Evolutionary conservation across 176 grass and related monocot genomes (phyloP).

Genomic region (Zea mays): DNA sequence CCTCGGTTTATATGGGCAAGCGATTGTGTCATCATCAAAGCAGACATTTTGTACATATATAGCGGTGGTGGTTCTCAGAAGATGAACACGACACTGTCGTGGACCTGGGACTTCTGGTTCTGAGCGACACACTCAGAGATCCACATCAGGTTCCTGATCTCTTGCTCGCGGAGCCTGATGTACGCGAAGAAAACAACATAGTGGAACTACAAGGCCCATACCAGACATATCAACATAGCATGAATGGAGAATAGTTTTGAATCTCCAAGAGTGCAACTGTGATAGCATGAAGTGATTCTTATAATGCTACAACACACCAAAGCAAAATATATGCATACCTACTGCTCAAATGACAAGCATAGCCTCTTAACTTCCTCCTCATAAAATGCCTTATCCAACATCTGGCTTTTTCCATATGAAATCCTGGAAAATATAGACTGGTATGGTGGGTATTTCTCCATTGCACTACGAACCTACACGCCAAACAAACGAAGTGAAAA

Average conservation of each 20-base stretch:
- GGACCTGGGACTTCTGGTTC: conserved; percentile 89
- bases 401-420: conserved; percentile 93
- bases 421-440: conserved; percentile 86
- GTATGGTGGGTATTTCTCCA: conserved; percentile 98
- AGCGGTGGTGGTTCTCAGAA: conserved; percentile 50
- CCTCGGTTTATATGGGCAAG: conserved; percentile 29
- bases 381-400: conserved; percentile 97
- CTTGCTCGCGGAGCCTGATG: conserved; percentile 87
- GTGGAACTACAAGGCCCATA: conserved; percentile 75
- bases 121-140: conserved; percentile 94
- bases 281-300: conserved; percentile 2
- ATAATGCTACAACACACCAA: neutral
- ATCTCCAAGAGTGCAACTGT: neutral
- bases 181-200: conserved; percentile 94
- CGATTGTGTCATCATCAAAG: conserved; percentile 37
- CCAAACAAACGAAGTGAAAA: conserved; percentile 15
- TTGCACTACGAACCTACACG: conserved; percentile 71
- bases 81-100: conserved; percentile 91
- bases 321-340: conserved; percentile 48
- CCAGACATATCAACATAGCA: conserved; percentile 30
- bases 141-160: conserved; percentile 99
- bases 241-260: neutral
- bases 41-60: conserved; percentile 45
- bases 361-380: conserved; percentile 93
- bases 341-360: conserved; percentile 82